These are phyloP conservation scores for Termitomyces sp. DNA, from an alignment of 768 basidiomycete genomes.

Conservation along the genomic window DNA sequence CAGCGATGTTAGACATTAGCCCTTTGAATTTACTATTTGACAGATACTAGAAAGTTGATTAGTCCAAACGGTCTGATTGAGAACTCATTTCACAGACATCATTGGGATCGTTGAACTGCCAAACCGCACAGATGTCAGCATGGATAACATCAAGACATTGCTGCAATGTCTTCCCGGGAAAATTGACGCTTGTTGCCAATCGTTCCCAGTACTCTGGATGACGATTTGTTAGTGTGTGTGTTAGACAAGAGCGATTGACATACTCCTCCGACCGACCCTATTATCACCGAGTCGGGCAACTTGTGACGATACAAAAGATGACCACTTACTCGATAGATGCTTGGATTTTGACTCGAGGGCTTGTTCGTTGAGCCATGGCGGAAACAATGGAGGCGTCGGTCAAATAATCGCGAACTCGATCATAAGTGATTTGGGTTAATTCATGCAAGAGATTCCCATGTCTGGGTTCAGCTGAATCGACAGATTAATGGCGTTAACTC, in stretches of 20 bases:
- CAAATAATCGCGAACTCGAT: conserved; percentile 12
- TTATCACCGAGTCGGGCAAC: neutral
- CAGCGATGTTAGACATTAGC: conserved; percentile 14
- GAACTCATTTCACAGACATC: conserved; percentile 6
- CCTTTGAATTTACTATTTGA: conserved; percentile 14
- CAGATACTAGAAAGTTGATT: conserved; percentile 10
- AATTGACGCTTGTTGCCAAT: conserved; percentile 19
- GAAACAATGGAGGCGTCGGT: conserved; percentile 14
- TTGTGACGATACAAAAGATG: neutral
- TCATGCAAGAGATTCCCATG: conserved; percentile 1
- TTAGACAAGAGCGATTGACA: neutral
- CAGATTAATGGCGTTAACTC: neutral
- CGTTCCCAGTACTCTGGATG: conserved; percentile 23
- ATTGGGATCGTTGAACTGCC: conserved; percentile 22
- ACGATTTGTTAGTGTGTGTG: neutral
- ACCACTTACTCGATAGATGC: conserved; percentile 21
- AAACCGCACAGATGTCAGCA: conserved; percentile 19
- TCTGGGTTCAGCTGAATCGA: neutral
- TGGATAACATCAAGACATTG: conserved; percentile 21
- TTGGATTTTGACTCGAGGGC: conserved; percentile 17
- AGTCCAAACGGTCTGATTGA: neutral
- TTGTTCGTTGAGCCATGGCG: conserved; percentile 22
- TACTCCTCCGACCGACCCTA: conserved; percentile 16
- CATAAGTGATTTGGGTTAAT: conserved; percentile 10
- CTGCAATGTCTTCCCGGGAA: conserved; percentile 13